Conservation (phyloP, 1,139 yeast genomes). For the Suhomyces bribrorum region DNA sequence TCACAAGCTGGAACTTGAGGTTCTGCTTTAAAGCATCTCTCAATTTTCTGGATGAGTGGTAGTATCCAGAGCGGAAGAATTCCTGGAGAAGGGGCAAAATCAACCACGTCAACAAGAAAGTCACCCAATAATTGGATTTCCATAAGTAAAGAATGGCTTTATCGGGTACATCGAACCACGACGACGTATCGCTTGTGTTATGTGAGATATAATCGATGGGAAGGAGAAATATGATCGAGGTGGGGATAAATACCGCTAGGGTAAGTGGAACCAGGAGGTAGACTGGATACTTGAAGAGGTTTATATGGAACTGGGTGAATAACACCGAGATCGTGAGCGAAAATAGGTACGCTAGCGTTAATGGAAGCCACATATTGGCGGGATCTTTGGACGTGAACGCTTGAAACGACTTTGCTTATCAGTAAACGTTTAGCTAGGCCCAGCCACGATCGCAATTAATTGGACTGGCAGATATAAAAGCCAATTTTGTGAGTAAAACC, state of each 20-base stretch:
- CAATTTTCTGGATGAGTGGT: conserved; percentile 45
- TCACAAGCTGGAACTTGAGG: conserved; percentile 58
- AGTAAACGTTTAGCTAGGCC: no score
- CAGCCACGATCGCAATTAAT: no score
- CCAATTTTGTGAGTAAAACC: no score
- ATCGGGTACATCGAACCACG: conserved; percentile 39
- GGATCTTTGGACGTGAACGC: neutral
- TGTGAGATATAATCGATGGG: conserved; percentile 46
- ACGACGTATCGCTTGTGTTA: conserved; percentile 20
- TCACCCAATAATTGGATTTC: conserved; percentile 79
- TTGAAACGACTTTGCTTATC: neutral
- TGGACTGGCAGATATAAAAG: no score
- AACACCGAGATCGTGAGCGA: conserved; percentile 33
- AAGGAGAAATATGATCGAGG: conserved; percentile 41
- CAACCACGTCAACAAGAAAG: conserved; percentile 75
- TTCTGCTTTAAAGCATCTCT: conserved; percentile 60
- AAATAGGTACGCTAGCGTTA: conserved; percentile 29
- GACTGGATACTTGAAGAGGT: conserved; percentile 37
- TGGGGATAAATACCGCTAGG: conserved; percentile 46
- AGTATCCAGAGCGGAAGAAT: conserved; percentile 71
- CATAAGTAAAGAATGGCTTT: conserved; percentile 57
- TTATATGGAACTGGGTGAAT: conserved; percentile 41
- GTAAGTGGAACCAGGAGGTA: conserved; percentile 37
- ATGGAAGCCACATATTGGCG: conserved; percentile 31
- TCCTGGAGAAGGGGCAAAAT: conserved; percentile 71